Base-by-base conservation (phyloP, 2,329 filamentous ascomycete species). In the Huntiella bhutanensis region DNA sequence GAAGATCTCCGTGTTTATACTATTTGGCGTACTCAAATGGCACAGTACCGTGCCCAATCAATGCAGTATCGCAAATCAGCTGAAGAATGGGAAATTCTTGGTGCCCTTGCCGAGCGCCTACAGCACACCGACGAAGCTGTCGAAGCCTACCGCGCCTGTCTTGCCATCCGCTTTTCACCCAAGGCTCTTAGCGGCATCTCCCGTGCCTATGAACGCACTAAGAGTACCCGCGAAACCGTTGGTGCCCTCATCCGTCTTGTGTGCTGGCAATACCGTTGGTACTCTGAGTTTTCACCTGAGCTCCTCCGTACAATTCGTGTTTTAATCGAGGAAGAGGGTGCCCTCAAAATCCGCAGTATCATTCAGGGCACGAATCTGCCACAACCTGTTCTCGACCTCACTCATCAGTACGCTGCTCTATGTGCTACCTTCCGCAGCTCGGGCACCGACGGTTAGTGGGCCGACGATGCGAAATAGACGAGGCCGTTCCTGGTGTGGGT, bases 221-320 rank as follows among this genome's bases (percentile, higher is more conserved):
- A 81, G 56, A 84, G 83, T 62, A 86, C 83, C 3, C 70, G 85
- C 51, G 82, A 86, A 51, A 84, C 80, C 48, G 72, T 96, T 5
- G 81, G 78, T 22, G 79, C 83, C n/a, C 69, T 95, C 49, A 95
- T 98, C 53, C 71, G 86, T 45, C 68, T 98, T 37, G 84, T 96
- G 33, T 91, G 88, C 10, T 98, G 91, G 91, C 91, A 98, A 64
- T 98, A 95, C 64, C 73, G 91, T 54, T 98, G 91, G 91, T 98
- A 98, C 66, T 95, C 87, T 48, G 91, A 98, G 73, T 98, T 98
- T 64, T 95, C 87, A 13, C 91, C 91, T 1, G 79, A 87, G 53
- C 71, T 98, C 38, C 73, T 98, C 46, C 84, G 79, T 61, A 80
- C 83, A 3, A 83, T 96, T 56, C 80, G 91, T 51, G 86, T 83